Percentiles rank a stretch among this genome's conserved stretches.
Conservation (phyloP, 345 rosid species). For the Lepidium aucheri region DNA sequence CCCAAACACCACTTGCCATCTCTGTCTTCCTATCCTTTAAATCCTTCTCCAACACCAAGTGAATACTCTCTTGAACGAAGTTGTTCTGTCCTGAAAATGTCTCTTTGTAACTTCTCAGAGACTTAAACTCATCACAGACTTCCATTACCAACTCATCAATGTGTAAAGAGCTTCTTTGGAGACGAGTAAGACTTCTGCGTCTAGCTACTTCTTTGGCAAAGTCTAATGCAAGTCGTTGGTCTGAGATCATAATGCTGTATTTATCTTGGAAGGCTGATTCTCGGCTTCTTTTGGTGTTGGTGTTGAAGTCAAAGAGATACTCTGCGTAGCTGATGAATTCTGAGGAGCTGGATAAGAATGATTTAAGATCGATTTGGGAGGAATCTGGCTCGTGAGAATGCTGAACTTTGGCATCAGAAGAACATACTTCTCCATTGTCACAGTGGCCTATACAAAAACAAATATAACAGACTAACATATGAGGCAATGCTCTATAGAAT, state of each 20-base stretch:
- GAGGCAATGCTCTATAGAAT: background rate
- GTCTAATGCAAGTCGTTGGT: slow-evolving; percentile 44
- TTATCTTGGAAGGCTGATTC: background rate
- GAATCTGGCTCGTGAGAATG: slow-evolving; percentile 6
- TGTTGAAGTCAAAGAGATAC: slow-evolving; percentile 38
- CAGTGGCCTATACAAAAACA: slow-evolving; percentile 30
- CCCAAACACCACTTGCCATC: slow-evolving; percentile 56
- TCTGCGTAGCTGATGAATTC: slow-evolving; percentile 43
- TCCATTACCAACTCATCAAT: slow-evolving; percentile 53
- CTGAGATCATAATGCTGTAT: slow-evolving; percentile 7
- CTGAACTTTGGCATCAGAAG: slow-evolving; percentile 7
- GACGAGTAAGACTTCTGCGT: slow-evolving; percentile 35
- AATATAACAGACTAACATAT: background rate
- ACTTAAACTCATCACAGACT: slow-evolving; percentile 40
- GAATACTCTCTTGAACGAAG: slow-evolving; percentile 30
- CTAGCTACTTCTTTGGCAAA: slow-evolving; percentile 55
- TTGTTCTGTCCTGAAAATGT: slow-evolving; percentile 17
- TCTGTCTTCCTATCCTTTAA: slow-evolving; percentile 33
- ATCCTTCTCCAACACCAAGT: slow-evolving; percentile 48
- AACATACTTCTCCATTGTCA: slow-evolving; percentile 27
- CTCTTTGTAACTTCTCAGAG: slow-evolving; percentile 35
- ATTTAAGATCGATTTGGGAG: slow-evolving; percentile 23
- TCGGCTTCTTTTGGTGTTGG: slow-evolving; percentile 6
- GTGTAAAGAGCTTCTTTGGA: slow-evolving; percentile 23
- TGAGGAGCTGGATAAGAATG: slow-evolving; percentile 39